Conservation (phyloP, 1,284 basidiomycete species). For the Ustilago cynodontis region DNA sequence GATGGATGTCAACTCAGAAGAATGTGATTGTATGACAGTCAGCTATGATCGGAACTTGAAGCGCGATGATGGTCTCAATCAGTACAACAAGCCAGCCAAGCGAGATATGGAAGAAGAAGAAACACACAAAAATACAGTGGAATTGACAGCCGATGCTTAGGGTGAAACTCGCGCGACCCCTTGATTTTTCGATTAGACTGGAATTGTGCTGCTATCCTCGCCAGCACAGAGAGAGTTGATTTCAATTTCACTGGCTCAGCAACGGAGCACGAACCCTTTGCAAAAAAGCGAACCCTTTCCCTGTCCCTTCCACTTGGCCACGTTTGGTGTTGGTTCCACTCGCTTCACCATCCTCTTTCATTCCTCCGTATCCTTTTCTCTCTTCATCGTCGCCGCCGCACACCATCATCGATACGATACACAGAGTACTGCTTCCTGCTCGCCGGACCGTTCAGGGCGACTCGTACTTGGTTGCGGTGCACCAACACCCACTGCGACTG, state of each 20-base stretch:
- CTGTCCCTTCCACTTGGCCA: not conserved
- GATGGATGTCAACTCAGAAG: constrained; percentile 2
- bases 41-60: not conserved
- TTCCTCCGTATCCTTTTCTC: not conserved
- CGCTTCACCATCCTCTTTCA: not conserved
- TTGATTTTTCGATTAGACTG: not conserved
- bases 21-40: constrained; percentile 6
- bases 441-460: not conserved
- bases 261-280: not conserved
- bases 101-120: not conserved
- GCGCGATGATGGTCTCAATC: not conserved
- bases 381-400: not conserved
- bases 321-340: not conserved
- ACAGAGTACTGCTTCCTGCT: not conserved
- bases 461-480: not conserved
- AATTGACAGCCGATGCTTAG: constrained; percentile 20
- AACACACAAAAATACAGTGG: not conserved
- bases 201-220: not conserved
- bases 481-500: not conserved
- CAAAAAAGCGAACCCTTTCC: not conserved
- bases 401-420: not conserved
- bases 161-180: constrained; percentile 20
- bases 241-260: not conserved
- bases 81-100: not conserved
- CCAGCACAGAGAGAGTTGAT: not conserved